phyloP scores from a whole-genome alignment of 2,329 filamentous ascomycete species.

The Cytospora piceae region DNA sequence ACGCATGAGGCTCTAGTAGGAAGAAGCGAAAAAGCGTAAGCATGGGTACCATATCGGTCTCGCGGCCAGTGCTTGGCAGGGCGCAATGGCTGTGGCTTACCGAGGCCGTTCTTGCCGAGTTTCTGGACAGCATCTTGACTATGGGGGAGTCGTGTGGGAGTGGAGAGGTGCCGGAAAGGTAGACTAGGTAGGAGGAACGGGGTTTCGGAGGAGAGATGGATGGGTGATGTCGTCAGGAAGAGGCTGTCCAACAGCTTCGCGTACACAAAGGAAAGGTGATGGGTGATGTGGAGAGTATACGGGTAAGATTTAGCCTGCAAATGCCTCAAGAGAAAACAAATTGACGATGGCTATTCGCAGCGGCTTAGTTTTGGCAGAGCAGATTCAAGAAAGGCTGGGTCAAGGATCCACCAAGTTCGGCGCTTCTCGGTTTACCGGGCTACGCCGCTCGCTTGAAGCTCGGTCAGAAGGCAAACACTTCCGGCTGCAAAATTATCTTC shows the following conservation, averaged over 20 bases:
- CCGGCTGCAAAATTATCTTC: background rate
- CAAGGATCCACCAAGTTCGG: constrained; percentile 26
- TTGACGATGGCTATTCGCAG: constrained; percentile 32
- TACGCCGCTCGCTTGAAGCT: constrained; percentile 28
- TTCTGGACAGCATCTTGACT: constrained; percentile 61
- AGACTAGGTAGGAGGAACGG: background rate
- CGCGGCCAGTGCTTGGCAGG: constrained; percentile 7
- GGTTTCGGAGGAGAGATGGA: background rate
- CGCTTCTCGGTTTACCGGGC: constrained; percentile 28
- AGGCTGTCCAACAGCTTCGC: constrained; percentile 20
- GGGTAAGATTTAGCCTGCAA: constrained; percentile 33
- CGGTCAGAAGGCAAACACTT: constrained; percentile 13
- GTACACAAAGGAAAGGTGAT: constrained; percentile 30
- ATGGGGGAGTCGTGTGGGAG: constrained; percentile 3
- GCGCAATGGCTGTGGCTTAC: constrained; percentile 45
- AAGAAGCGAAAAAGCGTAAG: constrained; percentile 35
- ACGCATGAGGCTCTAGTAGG: constrained; percentile 54
- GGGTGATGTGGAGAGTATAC: background rate
- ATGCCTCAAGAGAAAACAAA: constrained; percentile 41
- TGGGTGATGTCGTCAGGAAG: constrained; percentile 31
- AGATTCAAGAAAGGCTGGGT: constrained; percentile 12
- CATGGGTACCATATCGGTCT: constrained; percentile 25
- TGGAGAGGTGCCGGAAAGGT: constrained; percentile 17
- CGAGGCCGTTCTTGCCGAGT: constrained; percentile 60
- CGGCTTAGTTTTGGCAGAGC: constrained; percentile 10